These are phyloP conservation scores for Voacanga thouarsii DNA, from an alignment of 257 asterid species.

Conservation along the genomic window DNA sequence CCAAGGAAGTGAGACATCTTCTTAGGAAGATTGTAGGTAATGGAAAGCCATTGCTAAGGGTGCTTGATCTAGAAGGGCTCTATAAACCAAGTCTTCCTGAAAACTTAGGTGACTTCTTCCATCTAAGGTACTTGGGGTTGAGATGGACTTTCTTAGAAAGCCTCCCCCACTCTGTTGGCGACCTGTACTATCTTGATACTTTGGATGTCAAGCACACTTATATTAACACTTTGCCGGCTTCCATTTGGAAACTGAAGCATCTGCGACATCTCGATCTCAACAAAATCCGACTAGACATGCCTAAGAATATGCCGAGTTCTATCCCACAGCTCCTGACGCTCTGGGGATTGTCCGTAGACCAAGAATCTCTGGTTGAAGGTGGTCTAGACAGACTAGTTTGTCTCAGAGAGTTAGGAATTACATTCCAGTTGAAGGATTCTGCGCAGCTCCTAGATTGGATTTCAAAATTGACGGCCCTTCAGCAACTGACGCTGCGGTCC, in stretches of 20 bases:
- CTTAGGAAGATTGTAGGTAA: constrained; percentile 19
- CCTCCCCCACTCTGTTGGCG: constrained; percentile 31
- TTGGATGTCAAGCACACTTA: constrained; percentile 38
- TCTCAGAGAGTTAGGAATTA: constrained; percentile 32
- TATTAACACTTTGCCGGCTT: constrained; percentile 26
- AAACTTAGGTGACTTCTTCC: constrained; percentile 31
- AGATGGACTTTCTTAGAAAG: constrained; percentile 44
- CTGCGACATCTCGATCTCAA: constrained; percentile 34
- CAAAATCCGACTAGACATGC: constrained; percentile 26
- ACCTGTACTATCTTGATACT: constrained; percentile 26
- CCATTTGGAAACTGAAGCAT: constrained; percentile 34
- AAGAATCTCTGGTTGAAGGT: constrained; percentile 10
- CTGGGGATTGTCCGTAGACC: constrained; percentile 31
- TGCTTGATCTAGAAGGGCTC: constrained; percentile 41
- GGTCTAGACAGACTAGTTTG: constrained; percentile 7
- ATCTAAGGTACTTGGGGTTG: constrained; percentile 35
- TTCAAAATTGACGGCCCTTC: constrained; percentile 19
- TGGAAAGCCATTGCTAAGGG: constrained; percentile 35
- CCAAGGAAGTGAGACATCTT: constrained; percentile 26
- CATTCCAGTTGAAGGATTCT: constrained; percentile 18
- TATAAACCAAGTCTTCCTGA: constrained; percentile 37
- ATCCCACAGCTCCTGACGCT: constrained; percentile 28
- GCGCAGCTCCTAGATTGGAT: constrained; percentile 25
- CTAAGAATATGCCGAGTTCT: constrained; percentile 13
- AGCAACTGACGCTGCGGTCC: constrained; percentile 33